Evolutionary conservation across 768 basidiomycete species (phyloP), one percentile per base, ranked within the genome.

Genomic region (Mycena filopes): DNA sequence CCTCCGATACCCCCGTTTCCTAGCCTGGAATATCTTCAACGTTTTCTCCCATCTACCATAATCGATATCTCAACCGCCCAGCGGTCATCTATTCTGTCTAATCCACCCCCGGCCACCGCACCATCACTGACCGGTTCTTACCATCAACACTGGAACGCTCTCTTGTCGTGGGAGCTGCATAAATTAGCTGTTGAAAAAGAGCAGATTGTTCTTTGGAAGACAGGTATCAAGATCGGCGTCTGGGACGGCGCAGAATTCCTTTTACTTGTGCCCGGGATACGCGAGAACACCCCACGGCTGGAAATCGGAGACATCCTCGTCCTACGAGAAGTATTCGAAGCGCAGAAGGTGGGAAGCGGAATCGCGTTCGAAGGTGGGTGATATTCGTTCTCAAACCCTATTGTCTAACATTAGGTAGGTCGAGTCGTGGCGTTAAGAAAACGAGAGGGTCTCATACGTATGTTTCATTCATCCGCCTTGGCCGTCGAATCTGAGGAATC

Each of bases 161-260:
- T 84, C 20, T 75, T 85, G 9, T 78, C 78, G 5, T 83, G 80
- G 80, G 84, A 85, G 61, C 78, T 85, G 47, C 81, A 83, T 57
- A 75, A 78, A 6, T 71, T 82, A 25, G 74, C 80, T 1, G 63
- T 66, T 23, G 77, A 82, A 49, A 84, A 83, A 70, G 79, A 81
- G 68, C 74, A 77, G 48, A 80, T 83, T n/a, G 75, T 83, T 12
- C 64, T 84, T 11, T 84, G 82, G 82, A 81, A 80, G 69, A 74
- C 73, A 12, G 71, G 70, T 10, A 67, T 80, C 11, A 78, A 76
- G 49, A 74, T 82, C 9, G 75, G 70, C 5, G 69, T 72, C n/a
- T 83, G 81, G 81, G 72, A 72, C 42, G 70, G 75, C 12, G 72
- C 79, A 15, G 78, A 81, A 56, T 83, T 83, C 60, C 67, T 76